Evolutionary conservation across 257 asterid species (phyloP).

Genomic region (Fraxinus cuspidata): DNA sequence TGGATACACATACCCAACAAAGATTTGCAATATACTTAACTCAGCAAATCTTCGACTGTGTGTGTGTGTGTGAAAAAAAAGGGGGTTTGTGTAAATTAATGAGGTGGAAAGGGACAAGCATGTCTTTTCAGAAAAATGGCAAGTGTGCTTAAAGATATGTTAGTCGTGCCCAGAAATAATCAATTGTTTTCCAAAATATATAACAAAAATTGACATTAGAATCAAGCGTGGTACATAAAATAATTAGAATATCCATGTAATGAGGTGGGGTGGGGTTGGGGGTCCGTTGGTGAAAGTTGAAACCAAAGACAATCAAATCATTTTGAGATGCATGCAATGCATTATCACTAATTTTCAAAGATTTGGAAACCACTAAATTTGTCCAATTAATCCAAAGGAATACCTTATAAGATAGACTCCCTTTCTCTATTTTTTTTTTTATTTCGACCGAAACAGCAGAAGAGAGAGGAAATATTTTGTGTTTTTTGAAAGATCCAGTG

Average conservation of each 20-base stretch:
- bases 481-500: too few species aligned
- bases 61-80: constrained; percentile 2
- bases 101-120: constrained; percentile 29
- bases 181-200: constrained; percentile 40
- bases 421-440: too few species aligned
- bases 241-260: constrained; percentile 46
- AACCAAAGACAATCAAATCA: constrained; percentile 16
- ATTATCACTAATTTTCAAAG: not conserved
- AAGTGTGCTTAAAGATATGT: constrained; percentile 48
- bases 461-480: too few species aligned
- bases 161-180: constrained; percentile 70
- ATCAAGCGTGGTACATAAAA: constrained; percentile 61
- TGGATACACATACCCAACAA: constrained; percentile 37
- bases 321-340: not conserved
- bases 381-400: not conserved
- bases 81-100: not conserved
- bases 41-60: not conserved
- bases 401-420: not conserved
- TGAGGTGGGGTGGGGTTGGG: not conserved
- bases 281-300: not conserved
- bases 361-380: not conserved
- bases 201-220: constrained; percentile 2
- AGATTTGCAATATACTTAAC: not conserved
- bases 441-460: too few species aligned
- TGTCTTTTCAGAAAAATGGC: constrained; percentile 35